Evolutionary conservation across 768 basidiomycete genomes (phyloP).

Genomic region (Filobasidium floriforme): DNA sequence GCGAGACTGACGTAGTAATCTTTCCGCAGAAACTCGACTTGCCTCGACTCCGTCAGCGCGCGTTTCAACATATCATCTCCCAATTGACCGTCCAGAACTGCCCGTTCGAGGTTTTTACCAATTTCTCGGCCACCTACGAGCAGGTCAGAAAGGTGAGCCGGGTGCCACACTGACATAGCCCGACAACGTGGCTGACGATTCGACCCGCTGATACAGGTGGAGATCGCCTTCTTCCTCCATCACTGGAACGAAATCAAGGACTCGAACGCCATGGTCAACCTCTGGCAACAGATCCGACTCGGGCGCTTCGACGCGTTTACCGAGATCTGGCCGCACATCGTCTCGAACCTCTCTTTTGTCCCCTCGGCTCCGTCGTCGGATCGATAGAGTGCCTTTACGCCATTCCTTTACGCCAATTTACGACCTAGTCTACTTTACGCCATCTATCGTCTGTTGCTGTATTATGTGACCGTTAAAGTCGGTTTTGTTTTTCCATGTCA

Average conservation of each 20-base stretch:
- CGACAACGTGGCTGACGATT: not conserved
- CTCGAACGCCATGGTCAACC: conserved; percentile 72
- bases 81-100: conserved; percentile 72
- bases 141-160: conserved; percentile 62
- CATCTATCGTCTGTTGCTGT: too few species aligned
- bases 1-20: not conserved
- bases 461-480: too few species aligned
- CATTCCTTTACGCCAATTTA: not conserved
- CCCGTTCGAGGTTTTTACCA: conserved; percentile 75
- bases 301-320: conserved; percentile 82
- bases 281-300: conserved; percentile 76
- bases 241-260: conserved; percentile 75
- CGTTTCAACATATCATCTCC: conserved; percentile 71
- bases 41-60: conserved; percentile 63
- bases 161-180: not conserved
- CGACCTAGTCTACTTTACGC: not conserved
- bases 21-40: conserved; percentile 60
- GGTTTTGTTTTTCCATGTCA: too few species aligned
- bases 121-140: conserved; percentile 72
- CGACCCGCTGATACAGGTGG: conserved; percentile 46
- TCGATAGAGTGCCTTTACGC: not conserved
- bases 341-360: conserved; percentile 29
- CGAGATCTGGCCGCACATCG: conserved; percentile 48
- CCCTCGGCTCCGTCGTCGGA: conserved; percentile 1
- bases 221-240: conserved; percentile 68